phyloP scores from a whole-genome alignment of 371 early-diverging fungal genomes.

The Blakeslea trispora region DNA sequence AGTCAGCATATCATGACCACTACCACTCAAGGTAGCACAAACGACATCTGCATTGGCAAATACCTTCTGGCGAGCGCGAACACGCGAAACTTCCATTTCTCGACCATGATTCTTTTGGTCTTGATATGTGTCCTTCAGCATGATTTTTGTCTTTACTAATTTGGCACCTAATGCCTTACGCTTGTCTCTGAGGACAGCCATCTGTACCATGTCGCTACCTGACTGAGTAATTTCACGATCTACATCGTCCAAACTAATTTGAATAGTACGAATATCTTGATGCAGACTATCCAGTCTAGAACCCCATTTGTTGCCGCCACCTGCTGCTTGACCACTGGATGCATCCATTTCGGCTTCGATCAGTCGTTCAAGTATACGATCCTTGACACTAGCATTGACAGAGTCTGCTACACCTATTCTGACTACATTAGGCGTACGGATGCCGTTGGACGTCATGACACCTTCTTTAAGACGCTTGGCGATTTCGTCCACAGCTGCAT shows the following conservation, averaged over 20 bases:
- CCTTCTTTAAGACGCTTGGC: slow-evolving; percentile 80
- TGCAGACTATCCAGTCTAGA: slow-evolving; percentile 27
- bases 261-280: slow-evolving; percentile 42
- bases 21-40: slow-evolving; percentile 83
- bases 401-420: slow-evolving; percentile 82
- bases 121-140: slow-evolving; percentile 47
- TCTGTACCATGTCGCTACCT: slow-evolving; percentile 29
- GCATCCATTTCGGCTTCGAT: slow-evolving; percentile 56
- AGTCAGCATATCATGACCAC: slow-evolving; percentile 84
- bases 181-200: slow-evolving; percentile 32
- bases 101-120: slow-evolving; percentile 46
- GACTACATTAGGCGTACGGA: slow-evolving; percentile 72
- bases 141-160: slow-evolving; percentile 35
- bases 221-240: slow-evolving; percentile 50
- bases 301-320: slow-evolving; percentile 25
- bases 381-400: slow-evolving; percentile 72
- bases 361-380: slow-evolving; percentile 69
- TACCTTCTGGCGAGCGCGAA: slow-evolving; percentile 67
- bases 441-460: slow-evolving; percentile 56
- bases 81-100: slow-evolving; percentile 53
- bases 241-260: slow-evolving; percentile 55
- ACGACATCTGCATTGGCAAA: slow-evolving; percentile 74
- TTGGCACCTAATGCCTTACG: slow-evolving; percentile 30
- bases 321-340: slow-evolving; percentile 16
- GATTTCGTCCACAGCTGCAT: slow-evolving; percentile 98